phyloP scores from a whole-genome alignment of 1,284 basidiomycete species.

The Uromyces viciae-fabae region DNA sequence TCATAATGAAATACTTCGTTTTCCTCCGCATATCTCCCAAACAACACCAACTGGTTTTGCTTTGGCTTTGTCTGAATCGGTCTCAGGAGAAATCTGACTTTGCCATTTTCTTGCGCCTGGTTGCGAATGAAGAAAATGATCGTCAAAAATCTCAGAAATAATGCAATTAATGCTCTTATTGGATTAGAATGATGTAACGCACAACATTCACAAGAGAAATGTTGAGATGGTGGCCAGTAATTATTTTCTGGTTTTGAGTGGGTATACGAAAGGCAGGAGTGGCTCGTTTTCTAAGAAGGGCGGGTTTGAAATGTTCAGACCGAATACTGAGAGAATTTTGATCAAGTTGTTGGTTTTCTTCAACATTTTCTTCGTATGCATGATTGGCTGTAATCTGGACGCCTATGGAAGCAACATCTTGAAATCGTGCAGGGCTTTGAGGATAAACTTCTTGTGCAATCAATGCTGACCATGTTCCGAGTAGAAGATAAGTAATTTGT shows the following conservation, averaged over 20 bases:
- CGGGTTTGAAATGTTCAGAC: not conserved
- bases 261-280: conserved; percentile 3
- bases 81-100: conserved; percentile 9
- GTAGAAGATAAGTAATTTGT: not conserved
- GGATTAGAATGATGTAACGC: no score
- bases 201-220: conserved; percentile 10
- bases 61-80: not conserved
- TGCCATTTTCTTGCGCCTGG: conserved; percentile 8
- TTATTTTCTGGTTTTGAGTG: conserved; percentile 11
- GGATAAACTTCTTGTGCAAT: conserved; percentile 21
- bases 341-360: not conserved
- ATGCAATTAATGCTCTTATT: no score
- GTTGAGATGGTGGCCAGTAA: conserved; percentile 22
- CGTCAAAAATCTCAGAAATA: no score
- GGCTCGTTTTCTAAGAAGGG: not conserved
- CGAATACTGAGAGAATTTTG: not conserved
- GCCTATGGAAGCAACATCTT: not conserved
- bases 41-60: not conserved
- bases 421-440: not conserved
- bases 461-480: not conserved
- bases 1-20: not conserved
- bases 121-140: not conserved
- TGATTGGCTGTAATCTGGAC: not conserved
- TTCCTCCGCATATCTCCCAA: not conserved
- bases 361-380: not conserved